These are phyloP conservation scores for Plasmodium vivax DNA, from an alignment of 169 alveolate genomes.

Conservation along the genomic window DNA sequence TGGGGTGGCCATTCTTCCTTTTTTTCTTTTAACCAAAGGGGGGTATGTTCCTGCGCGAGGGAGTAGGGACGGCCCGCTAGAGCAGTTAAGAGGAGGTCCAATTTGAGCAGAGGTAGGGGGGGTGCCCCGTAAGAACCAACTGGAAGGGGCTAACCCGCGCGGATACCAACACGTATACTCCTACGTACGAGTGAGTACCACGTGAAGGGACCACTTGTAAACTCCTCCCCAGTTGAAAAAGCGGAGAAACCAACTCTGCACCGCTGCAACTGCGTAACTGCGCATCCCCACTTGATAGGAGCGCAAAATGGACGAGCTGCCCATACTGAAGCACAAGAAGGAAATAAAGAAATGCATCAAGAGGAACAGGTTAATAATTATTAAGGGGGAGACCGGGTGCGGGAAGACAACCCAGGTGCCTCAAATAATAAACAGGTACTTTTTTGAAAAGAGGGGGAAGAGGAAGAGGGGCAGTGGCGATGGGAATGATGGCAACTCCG, in stretches of 20 bases:
- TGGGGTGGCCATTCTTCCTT: neutral
- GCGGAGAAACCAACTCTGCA: neutral
- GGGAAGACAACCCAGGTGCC: slow-evolving; percentile 98
- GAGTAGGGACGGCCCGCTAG: neutral
- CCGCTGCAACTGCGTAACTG: neutral
- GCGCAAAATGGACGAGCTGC: slow-evolving; percentile 27
- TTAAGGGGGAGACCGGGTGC: slow-evolving; percentile 96
- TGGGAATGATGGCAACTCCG: neutral
- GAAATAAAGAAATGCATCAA: slow-evolving; percentile 50
- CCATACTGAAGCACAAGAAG: slow-evolving; percentile 45
- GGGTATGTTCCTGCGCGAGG: neutral
- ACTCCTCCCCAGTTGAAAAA: neutral
- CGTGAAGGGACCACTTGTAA: neutral
- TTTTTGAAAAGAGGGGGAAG: slow-evolving; percentile 40
- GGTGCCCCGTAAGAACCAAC: neutral
- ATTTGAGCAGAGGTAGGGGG: neutral
- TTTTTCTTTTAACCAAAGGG: neutral
- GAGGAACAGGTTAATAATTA: slow-evolving; percentile 24
- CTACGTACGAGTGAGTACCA: neutral
- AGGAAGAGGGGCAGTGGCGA: neutral
- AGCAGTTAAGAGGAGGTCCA: neutral
- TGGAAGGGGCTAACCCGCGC: neutral
- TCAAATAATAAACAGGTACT: slow-evolving; percentile 89
- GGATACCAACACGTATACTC: no score
- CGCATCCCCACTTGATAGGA: neutral